Conservation (phyloP, 177 flowering plant species). For the Vitis hybrid region DNA sequence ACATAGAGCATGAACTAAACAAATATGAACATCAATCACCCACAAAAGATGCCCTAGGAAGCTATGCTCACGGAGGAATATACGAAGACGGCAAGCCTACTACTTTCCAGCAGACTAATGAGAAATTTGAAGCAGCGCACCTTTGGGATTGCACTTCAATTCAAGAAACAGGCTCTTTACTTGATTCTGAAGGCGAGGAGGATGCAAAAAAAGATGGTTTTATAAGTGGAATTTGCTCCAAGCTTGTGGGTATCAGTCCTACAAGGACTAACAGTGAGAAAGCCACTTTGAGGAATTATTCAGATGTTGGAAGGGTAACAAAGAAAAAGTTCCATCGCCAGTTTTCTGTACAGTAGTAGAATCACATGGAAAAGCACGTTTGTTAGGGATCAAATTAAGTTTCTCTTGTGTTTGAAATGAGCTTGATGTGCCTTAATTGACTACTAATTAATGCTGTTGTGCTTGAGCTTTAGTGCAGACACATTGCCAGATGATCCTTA, state of each 20-base stretch:
- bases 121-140: conserved; percentile 10
- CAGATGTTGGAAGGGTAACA: conserved; percentile 34
- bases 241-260: conserved; percentile 13
- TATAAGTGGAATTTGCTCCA: conserved; percentile 29
- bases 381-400: no score
- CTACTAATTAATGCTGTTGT: no score
- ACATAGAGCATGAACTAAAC: conserved; percentile 12
- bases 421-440: no score
- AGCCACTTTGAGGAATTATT: conserved; percentile 25
- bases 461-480: no score
- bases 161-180: conserved; percentile 37
- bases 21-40: conserved; percentile 10
- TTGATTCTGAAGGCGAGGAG: conserved; percentile 25
- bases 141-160: conserved; percentile 32
- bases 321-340: conserved; percentile 43
- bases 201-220: conserved; percentile 10
- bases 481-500: no score
- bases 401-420: no score
- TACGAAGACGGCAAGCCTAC: conserved; percentile 1
- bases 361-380: no score
- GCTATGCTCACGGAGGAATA: conserved; percentile 11
- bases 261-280: conserved; percentile 12
- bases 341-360: conserved; percentile 14
- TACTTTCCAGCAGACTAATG: neutral
- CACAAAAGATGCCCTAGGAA: neutral